Evolutionary conservation across 2,329 filamentous ascomycete species (phyloP), one percentile per base, ranked within the genome.

Genomic region (Boeremia exigua): DNA sequence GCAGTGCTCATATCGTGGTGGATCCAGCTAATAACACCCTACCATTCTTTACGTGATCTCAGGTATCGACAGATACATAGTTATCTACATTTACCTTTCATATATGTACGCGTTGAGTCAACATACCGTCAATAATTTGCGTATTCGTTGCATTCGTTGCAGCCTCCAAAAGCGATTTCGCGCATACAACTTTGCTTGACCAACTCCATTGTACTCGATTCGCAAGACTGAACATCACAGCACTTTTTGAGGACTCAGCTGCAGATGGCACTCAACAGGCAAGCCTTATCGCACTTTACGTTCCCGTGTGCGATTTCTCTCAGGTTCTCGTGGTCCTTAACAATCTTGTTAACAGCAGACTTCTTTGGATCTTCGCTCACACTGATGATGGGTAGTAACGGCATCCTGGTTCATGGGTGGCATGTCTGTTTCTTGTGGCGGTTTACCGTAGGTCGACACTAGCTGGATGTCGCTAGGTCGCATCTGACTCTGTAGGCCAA

Each of bases 311-410:
- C 23, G 15, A 8, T 10, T 9, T 2, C 30, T 27, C 37, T 33
- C 33, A 11, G 17, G 8, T n/a, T 15, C 34, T 39, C 17, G 17
- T 48, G 40, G 9, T 40, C 46, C 14, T 33, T 33, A 12, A 48
- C 46, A 36, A 48, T 48, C 3, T 33, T 39, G 19, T 23, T 48
- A 17, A 48, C 17, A n/a, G 46, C 46, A 5, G 34, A 30, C 28
- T 48, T 48, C 17, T 27, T 27, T 9, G 46, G 46, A 39, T 48
- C 36, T 14, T 48, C 46, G 36, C 36, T 40, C 46, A 48, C 40
- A 28, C 46, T 19, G 17, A 48, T 48, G 17, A 48, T 48, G 14
- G 46, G 46, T 10, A 48, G 30, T 40, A 4, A 48, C 36, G 3
- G 15, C 28, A 6, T 40, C 36, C 17, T 25, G 15, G 4, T 23